Evolutionary conservation across 169 alveolate genomes (phyloP).

Genomic region (Neospora caninum): DNA sequence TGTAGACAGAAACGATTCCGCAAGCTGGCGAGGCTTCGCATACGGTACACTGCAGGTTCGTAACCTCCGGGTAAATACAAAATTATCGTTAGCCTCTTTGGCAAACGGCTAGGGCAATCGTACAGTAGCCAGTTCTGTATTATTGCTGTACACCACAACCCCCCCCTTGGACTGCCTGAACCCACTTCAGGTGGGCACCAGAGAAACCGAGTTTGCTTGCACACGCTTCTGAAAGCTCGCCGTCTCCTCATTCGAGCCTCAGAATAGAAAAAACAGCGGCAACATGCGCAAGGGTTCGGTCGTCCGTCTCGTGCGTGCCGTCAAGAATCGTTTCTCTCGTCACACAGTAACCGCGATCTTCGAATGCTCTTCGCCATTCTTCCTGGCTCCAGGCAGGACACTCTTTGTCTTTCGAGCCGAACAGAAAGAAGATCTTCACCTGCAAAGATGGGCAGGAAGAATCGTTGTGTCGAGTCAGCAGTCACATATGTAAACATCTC

Average conservation of each 20-base stretch:
- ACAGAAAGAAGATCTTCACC: conserved; percentile 11
- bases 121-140: too few species aligned
- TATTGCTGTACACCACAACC: too few species aligned
- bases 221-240: too few species aligned
- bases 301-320: conserved; percentile 28
- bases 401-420: conserved; percentile 2
- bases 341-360: background rate
- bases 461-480: background rate
- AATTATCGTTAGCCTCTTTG: too few species aligned
- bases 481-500: background rate
- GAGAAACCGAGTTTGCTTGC: too few species aligned
- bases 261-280: conserved; percentile 33
- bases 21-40: too few species aligned
- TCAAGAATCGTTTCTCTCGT: background rate
- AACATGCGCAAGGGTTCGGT: conserved; percentile 21
- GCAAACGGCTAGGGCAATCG: too few species aligned
- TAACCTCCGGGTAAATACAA: too few species aligned
- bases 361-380: background rate
- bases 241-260: background rate
- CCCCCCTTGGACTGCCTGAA: too few species aligned
- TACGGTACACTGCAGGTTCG: too few species aligned
- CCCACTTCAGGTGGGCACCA: too few species aligned
- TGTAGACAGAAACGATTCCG: too few species aligned
- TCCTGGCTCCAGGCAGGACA: conserved; percentile 36
- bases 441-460: background rate